These are phyloP conservation scores for Ramularia endophylla DNA, from an alignment of 2,329 filamentous ascomycete genomes.

Conservation along the genomic window DNA sequence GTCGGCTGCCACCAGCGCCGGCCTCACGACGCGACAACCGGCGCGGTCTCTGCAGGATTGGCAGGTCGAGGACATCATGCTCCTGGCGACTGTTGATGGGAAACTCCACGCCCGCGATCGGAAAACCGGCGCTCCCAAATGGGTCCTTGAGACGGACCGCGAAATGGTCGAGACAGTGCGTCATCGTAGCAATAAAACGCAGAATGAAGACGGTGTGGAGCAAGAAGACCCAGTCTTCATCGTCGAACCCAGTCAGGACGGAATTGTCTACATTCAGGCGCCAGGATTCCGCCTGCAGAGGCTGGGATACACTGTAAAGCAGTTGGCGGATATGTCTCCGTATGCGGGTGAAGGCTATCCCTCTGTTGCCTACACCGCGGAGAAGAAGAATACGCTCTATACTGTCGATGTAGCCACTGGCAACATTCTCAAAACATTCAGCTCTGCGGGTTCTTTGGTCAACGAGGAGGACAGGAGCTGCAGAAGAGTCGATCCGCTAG, in stretches of 20 bases:
- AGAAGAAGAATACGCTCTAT: conserved; percentile 85
- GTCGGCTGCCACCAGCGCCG: conserved; percentile 47
- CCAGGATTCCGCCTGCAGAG: conserved; percentile 60
- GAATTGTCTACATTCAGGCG: conserved; percentile 78
- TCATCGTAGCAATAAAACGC: conserved; percentile 62
- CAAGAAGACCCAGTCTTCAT: conserved; percentile 92
- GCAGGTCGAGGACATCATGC: conserved; percentile 99
- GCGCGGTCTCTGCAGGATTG: conserved; percentile 98
- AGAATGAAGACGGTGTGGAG: conserved; percentile 53
- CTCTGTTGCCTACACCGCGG: conserved; percentile 79
- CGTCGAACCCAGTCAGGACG: conserved; percentile 84
- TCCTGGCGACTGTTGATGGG: conserved; percentile 99
- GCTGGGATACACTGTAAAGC: conserved; percentile 72
- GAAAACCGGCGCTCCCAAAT: conserved; percentile 74
- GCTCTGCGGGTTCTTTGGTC: conserved; percentile 60
- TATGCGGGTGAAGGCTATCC: conserved; percentile 65
- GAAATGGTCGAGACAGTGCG: conserved; percentile 90
- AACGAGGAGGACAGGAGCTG: conserved; percentile 67
- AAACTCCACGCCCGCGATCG: conserved; percentile 88
- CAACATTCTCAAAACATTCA: conserved; percentile 76
- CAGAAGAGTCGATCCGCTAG: conserved; percentile 59
- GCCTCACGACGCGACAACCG: conserved; percentile 70
- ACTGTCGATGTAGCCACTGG: conserved; percentile 85
- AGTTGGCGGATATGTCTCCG: conserved; percentile 71
- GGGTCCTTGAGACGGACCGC: conserved; percentile 76